Conservation (phyloP, 2,329 filamentous ascomycete species). For the Beauveria scarabaeidicola region DNA sequence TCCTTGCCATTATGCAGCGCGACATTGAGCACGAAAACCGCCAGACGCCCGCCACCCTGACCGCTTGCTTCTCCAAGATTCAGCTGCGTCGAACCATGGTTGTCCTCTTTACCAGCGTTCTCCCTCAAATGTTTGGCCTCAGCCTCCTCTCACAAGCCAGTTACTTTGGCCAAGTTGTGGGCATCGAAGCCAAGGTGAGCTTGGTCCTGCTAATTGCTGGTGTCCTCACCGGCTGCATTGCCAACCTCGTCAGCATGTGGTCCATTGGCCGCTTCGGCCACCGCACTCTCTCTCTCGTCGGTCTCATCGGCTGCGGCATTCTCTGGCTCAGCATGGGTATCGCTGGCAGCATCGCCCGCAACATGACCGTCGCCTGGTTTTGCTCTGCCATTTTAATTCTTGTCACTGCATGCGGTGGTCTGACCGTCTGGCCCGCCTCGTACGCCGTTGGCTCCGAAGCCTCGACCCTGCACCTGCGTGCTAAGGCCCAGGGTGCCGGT, state of each 20-base stretch:
- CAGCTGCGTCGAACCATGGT: slow-evolving; percentile 35
- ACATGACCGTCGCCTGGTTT: slow-evolving; percentile 22
- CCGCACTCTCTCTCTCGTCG: slow-evolving; percentile 28
- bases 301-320: slow-evolving; percentile 23
- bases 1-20: slow-evolving; percentile 35
- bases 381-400: slow-evolving; percentile 31
- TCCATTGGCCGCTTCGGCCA: slow-evolving; percentile 32
- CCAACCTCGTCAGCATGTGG: slow-evolving; percentile 36
- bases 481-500: slow-evolving; percentile 34
- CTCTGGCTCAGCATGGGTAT: slow-evolving; percentile 40
- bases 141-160: slow-evolving; percentile 33
- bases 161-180: slow-evolving; percentile 31
- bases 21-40: slow-evolving; percentile 35
- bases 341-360: slow-evolving; percentile 33
- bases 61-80: slow-evolving; percentile 34
- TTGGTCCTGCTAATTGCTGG: slow-evolving; percentile 38
- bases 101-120: slow-evolving; percentile 31
- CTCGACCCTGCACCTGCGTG: slow-evolving; percentile 33
- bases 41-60: slow-evolving; percentile 26
- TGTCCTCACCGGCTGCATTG: slow-evolving; percentile 34
- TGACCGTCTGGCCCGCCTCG: slow-evolving; percentile 34
- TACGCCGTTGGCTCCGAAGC: slow-evolving; percentile 35
- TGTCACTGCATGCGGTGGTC: slow-evolving; percentile 32
- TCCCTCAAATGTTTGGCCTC: slow-evolving; percentile 38
- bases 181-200: slow-evolving; percentile 22